Base-by-base conservation (phyloP, 1,284 basidiomycete species). In the Puccinia novopanici region DNA sequence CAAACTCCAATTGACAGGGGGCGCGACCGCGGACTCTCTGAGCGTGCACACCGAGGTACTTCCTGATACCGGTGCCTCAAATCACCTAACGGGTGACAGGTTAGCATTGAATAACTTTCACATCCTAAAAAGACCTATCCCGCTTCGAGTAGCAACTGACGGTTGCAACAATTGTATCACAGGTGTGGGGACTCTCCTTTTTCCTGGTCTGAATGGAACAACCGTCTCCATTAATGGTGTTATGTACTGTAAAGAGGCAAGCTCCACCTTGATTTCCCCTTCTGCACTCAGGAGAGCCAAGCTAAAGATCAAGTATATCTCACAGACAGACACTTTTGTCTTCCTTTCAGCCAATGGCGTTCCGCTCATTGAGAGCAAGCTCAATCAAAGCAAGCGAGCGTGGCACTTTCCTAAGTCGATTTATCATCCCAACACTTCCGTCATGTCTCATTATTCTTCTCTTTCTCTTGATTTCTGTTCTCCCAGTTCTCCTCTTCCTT, bases 121-220 rank as follows among this genome's bases (percentile, higher is more conserved):
- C 5, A 6, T 22, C 6, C 52, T 73, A 9, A 2, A 30, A 3
- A 34, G 30, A n/a, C 71, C 71, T n/a, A 73, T 73, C 2, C 71
- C 71, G 0, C 27, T 73, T n/a, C 34, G 30, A 40, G 71, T 73
- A 3, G 55, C 70, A 34, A 72, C 70, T 72, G 48, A 72, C n/a
- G 70, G 70, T 50, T 52, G 52, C n/a, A 24, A 40, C 12, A 22
- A 52, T 15, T 40, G 2, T 15, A 55, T 73, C 10, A 73, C 71
- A 54, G 50, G 48, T 12, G 19, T 55, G 8, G 71, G 71, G 22
- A 55, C 48, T 9, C 19, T 73, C 13, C 10, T n/a, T 73, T 73
- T 73, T 52, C 71, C 45, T 50, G 71, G 71, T 13, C 19, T 37
- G 34, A 57, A 73, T 55, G 52, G 71, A 42, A 55, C 12, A 9